A percentile compares a stretch with the other conserved stretches of the same genome.
These are phyloP conservation scores for Ceratocystiopsis sp. DNA, from an alignment of 2,329 filamentous ascomycete species.

Conservation along the genomic window DNA sequence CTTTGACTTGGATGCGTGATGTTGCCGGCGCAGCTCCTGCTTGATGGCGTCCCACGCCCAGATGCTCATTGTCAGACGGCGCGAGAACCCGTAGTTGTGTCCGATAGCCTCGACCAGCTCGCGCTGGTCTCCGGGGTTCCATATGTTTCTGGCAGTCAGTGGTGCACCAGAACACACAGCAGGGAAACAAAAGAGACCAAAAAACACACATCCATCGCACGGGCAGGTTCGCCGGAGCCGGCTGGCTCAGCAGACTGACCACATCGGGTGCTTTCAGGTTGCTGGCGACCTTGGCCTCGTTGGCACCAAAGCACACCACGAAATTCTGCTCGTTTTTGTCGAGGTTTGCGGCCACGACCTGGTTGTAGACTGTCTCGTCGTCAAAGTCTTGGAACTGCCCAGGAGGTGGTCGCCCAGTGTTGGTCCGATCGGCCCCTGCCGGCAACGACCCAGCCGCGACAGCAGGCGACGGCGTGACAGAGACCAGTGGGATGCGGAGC, in stretches of 20 bases:
- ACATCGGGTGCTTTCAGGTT: slow-evolving; percentile 30
- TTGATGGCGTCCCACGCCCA: slow-evolving; percentile 29
- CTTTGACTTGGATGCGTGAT: not conserved
- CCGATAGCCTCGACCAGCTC: slow-evolving; percentile 15
- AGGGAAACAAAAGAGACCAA: not conserved
- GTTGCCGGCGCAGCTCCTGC: not conserved
- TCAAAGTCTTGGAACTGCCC: slow-evolving; percentile 36
- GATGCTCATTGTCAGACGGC: slow-evolving; percentile 40
- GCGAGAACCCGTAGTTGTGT: slow-evolving; percentile 45
- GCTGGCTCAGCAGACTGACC: slow-evolving; percentile 16
- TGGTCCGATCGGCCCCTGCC: too few species aligned
- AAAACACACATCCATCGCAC: slow-evolving; percentile 50
- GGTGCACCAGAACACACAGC: not conserved
- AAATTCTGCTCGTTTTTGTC: slow-evolving; percentile 35
- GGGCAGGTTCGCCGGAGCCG: slow-evolving; percentile 13
- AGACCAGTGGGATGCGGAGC: too few species aligned
- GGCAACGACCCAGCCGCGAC: too few species aligned
- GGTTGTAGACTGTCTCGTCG: slow-evolving; percentile 24
- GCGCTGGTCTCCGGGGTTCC: slow-evolving; percentile 26
- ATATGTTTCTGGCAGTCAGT: slow-evolving; percentile 41
- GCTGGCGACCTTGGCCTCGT: slow-evolving; percentile 36
- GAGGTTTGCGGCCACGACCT: slow-evolving; percentile 23
- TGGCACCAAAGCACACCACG: slow-evolving; percentile 45
- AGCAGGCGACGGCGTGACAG: too few species aligned
- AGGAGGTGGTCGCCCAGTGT: too few species aligned